Percentiles rank a stretch among this genome's conserved stretches.
phyloP scores from a whole-genome alignment of 1,284 basidiomycete genomes.

The Moniliophthora roreri region DNA sequence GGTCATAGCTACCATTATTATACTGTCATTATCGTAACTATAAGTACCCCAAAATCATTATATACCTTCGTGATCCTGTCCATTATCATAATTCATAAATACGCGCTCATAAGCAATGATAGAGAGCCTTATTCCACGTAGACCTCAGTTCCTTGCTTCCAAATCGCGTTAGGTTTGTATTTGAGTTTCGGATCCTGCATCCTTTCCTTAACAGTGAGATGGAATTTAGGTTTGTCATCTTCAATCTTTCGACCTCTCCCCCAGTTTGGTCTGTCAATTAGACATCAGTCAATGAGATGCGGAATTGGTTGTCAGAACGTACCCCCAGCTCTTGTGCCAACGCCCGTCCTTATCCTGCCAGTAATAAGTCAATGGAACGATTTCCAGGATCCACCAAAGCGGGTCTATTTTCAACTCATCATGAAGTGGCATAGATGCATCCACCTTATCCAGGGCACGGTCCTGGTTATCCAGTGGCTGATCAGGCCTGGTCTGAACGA shows the following conservation, averaged over 20 bases:
- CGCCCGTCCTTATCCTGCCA: constrained; percentile 41
- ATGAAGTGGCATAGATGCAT: constrained; percentile 37
- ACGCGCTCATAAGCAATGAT: neutral
- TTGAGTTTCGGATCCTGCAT: constrained; percentile 3
- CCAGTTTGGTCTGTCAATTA: constrained; percentile 10
- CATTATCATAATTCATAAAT: no score
- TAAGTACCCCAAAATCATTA: no score
- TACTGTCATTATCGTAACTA: no score
- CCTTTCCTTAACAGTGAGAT: constrained; percentile 13
- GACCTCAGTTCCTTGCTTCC: constrained; percentile 11
- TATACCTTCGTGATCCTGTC: no score
- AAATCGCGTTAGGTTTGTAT: constrained; percentile 15
- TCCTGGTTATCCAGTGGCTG: neutral
- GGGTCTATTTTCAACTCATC: constrained; percentile 35
- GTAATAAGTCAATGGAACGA: constrained; percentile 38
- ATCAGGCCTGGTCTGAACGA: neutral
- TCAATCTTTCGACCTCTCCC: constrained; percentile 14
- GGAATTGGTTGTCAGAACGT: no score
- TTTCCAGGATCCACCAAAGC: constrained; percentile 51
- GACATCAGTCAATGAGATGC: neutral
- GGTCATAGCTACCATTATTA: no score
- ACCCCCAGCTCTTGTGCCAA: constrained; percentile 31
- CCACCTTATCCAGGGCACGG: constrained; percentile 24
- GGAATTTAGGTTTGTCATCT: constrained; percentile 12
- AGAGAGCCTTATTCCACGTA: constrained; percentile 10